A percentile compares a stretch with the other conserved stretches of the same genome.
Evolutionary conservation across 176 grass and related monocot genomes (phyloP).

Genomic region (Juncus inflexus): DNA sequence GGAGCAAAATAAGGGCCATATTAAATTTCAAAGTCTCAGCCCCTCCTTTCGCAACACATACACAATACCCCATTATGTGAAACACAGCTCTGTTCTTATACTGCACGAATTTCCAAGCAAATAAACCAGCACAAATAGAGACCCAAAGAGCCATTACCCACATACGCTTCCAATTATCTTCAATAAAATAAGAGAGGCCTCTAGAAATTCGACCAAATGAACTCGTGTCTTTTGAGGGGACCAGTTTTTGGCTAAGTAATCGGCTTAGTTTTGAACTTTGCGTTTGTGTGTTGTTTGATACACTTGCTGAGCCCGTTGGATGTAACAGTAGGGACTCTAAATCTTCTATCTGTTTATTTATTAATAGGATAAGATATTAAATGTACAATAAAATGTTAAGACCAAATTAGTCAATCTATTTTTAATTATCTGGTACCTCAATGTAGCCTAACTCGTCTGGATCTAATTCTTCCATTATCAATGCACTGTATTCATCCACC

Average conservation of each 20-base stretch:
- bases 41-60: slow-evolving; percentile 62
- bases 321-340: slow-evolving; percentile 71
- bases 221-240: slow-evolving; percentile 37
- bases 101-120: slow-evolving; percentile 84
- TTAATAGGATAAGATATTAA: background rate
- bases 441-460: slow-evolving; percentile 64
- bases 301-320: slow-evolving; percentile 39
- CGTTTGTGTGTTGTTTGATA: slow-evolving; percentile 44
- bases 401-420: background rate
- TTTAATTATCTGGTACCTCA: slow-evolving; percentile 35
- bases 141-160: slow-evolving; percentile 80
- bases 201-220: slow-evolving; percentile 44
- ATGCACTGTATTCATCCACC: slow-evolving; percentile 73
- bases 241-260: slow-evolving; percentile 77
- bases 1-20: slow-evolving; percentile 75
- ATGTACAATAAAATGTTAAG: background rate
- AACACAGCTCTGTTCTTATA: slow-evolving; percentile 75
- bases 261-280: slow-evolving; percentile 83
- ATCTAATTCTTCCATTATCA: slow-evolving; percentile 95
- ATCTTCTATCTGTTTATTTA: slow-evolving; percentile 53
- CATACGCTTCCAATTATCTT: slow-evolving; percentile 88
- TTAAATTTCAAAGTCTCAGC: slow-evolving; percentile 87
- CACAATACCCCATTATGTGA: slow-evolving; percentile 79
- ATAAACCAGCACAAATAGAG: slow-evolving; percentile 60
- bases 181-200: slow-evolving; percentile 58